Evolutionary conservation across 225 moss, liverwort and hornwort genomes (phyloP), one percentile per base, ranked within the genome.

Genomic region (Bryum argenteum): DNA sequence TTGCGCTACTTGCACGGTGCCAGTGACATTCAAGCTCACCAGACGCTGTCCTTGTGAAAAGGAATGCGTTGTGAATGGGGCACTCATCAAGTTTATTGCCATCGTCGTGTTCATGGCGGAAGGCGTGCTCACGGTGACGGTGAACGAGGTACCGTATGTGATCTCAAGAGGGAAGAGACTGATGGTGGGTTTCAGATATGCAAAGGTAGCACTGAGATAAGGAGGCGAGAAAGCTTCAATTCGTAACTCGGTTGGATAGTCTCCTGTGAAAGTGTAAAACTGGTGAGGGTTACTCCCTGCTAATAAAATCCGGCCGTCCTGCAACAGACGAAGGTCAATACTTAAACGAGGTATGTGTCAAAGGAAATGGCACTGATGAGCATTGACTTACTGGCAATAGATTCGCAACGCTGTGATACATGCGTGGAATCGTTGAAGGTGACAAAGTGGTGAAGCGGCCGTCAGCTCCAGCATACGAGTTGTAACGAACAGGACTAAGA

Each of bases 11-110:
- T 72, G 67, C 63, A 77, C 76, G 3, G 56, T 19, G 65, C 15
- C 21, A 4, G 54, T 57, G 33, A 74, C 63, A 11, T 53, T 67
- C 9, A 89, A 71, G 56, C 63, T 81, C 53, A 91, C 38, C 15
- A 91, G 81, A 41, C 91, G 82, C 76, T 91, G 91, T 33, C 91
- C 91, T 63, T 91, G 87, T 4, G 84, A 73, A 74, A 69, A 91
- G 3, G 89, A 82, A 59, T 91, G 91, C 20, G 91, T 87, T 14
- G 39, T 65, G 66, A 78, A 89, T 2, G 91, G 85, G 6, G 89
- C 78, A 26, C 77, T 89, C 52, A 79, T 74, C 54, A 91, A 68
- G 59, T 54, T 85, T 45, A 91, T 20, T 7, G 76, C 69, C n/a
- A 89, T 37, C 19, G 38, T 69, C 5, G 68, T 58, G 11, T 70